Evolutionary conservation across 2,329 filamentous ascomycete genomes (phyloP).

Genomic region (Neoarthrinium moseri): DNA sequence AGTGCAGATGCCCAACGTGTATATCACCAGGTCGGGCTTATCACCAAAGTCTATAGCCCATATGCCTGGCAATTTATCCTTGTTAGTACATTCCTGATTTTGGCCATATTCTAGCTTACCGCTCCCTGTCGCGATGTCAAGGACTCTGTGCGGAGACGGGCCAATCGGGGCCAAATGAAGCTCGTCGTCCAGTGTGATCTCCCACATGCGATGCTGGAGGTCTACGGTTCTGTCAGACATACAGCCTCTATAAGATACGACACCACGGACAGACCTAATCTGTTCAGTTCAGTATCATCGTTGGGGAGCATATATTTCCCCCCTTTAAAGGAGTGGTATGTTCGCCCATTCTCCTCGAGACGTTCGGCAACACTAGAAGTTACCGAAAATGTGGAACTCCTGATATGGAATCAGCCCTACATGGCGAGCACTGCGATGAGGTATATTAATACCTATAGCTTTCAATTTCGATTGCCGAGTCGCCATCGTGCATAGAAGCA

Average conservation of each 20-base stretch:
- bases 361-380: not conserved
- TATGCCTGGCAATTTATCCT: too few species aligned
- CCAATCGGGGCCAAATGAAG: constrained; percentile 19
- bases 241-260: not conserved
- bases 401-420: not conserved
- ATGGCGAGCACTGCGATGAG: not conserved
- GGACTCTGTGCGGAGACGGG: constrained; percentile 11
- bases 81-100: too few species aligned
- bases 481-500: not conserved
- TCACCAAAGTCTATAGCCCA: constrained; percentile 22
- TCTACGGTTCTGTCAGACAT: constrained; percentile 12
- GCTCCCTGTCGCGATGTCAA: constrained; percentile 20
- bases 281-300: not conserved
- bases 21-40: not conserved
- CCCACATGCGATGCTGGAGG: constrained; percentile 23
- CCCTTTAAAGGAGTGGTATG: constrained; percentile 3
- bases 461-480: not conserved
- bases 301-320: constrained; percentile 6
- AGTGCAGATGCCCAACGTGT: not conserved
- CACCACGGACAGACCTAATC: not conserved
- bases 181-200: constrained; percentile 18
- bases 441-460: not conserved
- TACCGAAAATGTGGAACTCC: not conserved
- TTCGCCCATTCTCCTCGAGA: not conserved
- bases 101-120: too few species aligned